A percentile compares a stretch with the other conserved stretches of the same genome.
Evolutionary conservation across 1,284 basidiomycete genomes (phyloP).

Genomic region (Ganoderma lingzhi): DNA sequence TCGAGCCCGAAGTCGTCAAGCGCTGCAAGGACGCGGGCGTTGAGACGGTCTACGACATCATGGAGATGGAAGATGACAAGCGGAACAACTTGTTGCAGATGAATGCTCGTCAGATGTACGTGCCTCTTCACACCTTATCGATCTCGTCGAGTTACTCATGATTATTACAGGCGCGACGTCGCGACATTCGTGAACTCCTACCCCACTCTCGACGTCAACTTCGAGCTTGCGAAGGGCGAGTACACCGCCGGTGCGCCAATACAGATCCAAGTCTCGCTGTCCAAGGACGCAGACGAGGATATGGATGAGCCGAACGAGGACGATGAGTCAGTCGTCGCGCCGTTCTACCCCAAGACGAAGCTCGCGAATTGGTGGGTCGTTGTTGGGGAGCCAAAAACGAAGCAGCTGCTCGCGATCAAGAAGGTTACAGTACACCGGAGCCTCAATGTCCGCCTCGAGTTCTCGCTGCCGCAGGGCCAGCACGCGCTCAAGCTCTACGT

Average conservation of each 20-base stretch:
- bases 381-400: slow-evolving; percentile 80
- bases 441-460: slow-evolving; percentile 87
- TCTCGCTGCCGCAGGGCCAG: slow-evolving; percentile 84
- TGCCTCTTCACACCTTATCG: slow-evolving; percentile 14
- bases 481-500: slow-evolving; percentile 90
- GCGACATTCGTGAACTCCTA: slow-evolving; percentile 96
- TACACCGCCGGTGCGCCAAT: slow-evolving; percentile 89
- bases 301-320: slow-evolving; percentile 62
- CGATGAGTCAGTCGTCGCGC: slow-evolving; percentile 87
- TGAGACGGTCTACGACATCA: slow-evolving; percentile 93
- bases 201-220: slow-evolving; percentile 89
- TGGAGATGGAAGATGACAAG: slow-evolving; percentile 95
- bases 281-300: slow-evolving; percentile 88
- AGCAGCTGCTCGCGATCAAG: slow-evolving; percentile 92
- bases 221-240: slow-evolving; percentile 84
- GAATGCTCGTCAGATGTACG: slow-evolving; percentile 87
- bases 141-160: slow-evolving; percentile 24
- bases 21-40: slow-evolving; percentile 85
- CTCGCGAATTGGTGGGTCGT: slow-evolving; percentile 98
- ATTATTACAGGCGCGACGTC: slow-evolving; percentile 74
- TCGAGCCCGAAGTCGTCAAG: slow-evolving; percentile 86
- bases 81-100: slow-evolving; percentile 87
- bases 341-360: slow-evolving; percentile 92
- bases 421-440: slow-evolving; percentile 88
- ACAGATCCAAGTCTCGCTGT: slow-evolving; percentile 80